These are phyloP conservation scores for Carex kokanica DNA, from an alignment of 176 grass and related monocot genomes.

Conservation along the genomic window DNA sequence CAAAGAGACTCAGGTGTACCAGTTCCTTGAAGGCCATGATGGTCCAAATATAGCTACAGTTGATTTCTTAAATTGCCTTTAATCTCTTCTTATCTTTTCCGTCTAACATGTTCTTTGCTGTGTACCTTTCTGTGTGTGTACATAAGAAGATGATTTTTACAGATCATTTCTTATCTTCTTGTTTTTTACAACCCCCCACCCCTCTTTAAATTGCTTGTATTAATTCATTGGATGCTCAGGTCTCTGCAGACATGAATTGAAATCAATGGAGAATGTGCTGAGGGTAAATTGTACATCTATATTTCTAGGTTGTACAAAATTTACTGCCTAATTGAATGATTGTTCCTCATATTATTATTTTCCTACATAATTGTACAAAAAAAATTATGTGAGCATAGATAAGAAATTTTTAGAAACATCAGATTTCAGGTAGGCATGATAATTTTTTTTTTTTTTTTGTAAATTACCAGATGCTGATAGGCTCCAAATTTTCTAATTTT, in stretches of 20 bases:
- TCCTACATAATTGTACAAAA: neutral
- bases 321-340: neutral
- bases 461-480: neutral
- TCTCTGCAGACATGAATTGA: neutral
- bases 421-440: neutral
- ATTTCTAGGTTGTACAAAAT: neutral
- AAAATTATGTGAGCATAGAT: neutral
- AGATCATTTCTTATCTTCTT: neutral
- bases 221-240: neutral
- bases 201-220: neutral
- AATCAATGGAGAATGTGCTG: neutral
- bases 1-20: slow-evolving; percentile 27
- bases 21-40: slow-evolving; percentile 15
- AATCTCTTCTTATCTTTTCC: slow-evolving; percentile 6
- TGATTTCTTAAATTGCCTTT: slow-evolving; percentile 23
- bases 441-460: neutral
- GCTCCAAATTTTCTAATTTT: neutral
- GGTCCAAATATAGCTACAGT: slow-evolving; percentile 23
- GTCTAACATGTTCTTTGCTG: slow-evolving; percentile 19
- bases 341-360: neutral
- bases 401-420: neutral
- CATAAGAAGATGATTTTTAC: neutral
- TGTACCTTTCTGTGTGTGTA: slow-evolving; percentile 1
- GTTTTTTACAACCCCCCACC: neutral
- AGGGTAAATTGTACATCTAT: neutral